Conservation (phyloP, 73 alveolate species). For the Paramecium sexaurelia region DNA sequence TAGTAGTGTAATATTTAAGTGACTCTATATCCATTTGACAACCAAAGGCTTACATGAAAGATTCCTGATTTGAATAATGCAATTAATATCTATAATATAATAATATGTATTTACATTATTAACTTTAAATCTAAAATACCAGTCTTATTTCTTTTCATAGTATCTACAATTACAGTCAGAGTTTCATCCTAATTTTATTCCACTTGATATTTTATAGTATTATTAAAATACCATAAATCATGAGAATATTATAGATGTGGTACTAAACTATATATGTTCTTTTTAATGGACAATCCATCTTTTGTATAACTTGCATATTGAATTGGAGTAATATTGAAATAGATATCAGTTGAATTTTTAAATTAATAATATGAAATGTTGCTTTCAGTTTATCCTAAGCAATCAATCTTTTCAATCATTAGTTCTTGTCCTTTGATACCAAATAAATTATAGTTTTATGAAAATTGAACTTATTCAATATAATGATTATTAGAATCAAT, state of each 20-base stretch:
- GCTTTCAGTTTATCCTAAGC: neutral
- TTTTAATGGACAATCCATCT: neutral
- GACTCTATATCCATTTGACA: neutral
- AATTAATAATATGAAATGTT: neutral
- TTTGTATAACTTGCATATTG: neutral
- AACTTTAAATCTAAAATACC: neutral
- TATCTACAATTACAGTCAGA: neutral
- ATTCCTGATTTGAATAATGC: neutral
- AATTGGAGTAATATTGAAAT: neutral
- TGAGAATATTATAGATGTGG: neutral
- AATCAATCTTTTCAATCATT: neutral
- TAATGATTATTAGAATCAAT: neutral
- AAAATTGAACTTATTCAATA: neutral
- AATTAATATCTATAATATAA: neutral
- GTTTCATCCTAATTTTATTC: neutral
- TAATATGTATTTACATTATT: neutral
- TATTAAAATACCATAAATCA: neutral
- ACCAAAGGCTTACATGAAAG: neutral
- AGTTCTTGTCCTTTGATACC: neutral
- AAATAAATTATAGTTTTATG: neutral
- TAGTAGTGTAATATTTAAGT: neutral
- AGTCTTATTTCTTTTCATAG: conserved; percentile 12
- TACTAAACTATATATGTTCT: neutral
- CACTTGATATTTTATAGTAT: neutral
- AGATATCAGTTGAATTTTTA: neutral